phyloP scores from a whole-genome alignment of 2,329 filamentous ascomycete species.

The Penicillium sclerotigenum region DNA sequence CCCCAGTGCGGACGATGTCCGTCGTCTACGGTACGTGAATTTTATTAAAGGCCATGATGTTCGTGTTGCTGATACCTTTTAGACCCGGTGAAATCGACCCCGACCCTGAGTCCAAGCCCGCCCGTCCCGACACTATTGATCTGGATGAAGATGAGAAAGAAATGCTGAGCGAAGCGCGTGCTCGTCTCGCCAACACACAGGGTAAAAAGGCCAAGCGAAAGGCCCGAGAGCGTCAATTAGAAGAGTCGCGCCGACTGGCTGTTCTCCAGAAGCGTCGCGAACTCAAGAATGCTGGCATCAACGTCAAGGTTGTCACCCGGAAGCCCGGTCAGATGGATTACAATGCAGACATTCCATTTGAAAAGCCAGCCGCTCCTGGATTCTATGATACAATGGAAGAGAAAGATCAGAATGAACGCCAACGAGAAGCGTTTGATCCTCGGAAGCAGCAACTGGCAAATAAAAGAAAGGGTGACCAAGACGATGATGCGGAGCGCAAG shows the following conservation, averaged over 20 bases:
- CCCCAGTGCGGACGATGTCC: constrained; percentile 87
- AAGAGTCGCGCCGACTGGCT: constrained; percentile 86
- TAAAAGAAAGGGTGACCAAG: constrained; percentile 88
- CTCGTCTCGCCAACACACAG: constrained; percentile 93
- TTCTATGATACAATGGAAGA: constrained; percentile 95
- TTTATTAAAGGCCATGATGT: background rate
- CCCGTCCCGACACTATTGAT: constrained; percentile 93
- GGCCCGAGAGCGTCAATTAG: constrained; percentile 89
- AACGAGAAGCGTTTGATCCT: constrained; percentile 83
- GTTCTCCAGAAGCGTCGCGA: constrained; percentile 92
- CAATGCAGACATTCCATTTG: constrained; percentile 97
- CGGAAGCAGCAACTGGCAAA: constrained; percentile 85
- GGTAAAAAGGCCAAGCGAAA: constrained; percentile 99
- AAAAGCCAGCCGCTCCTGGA: constrained; percentile 81
- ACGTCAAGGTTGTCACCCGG: constrained; percentile 87
- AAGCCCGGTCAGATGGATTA: constrained; percentile 99
- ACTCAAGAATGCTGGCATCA: constrained; percentile 96
- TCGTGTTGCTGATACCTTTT: constrained; percentile 13
- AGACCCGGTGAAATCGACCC: constrained; percentile 88
- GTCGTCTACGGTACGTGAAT: constrained; percentile 61
- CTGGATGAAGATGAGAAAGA: constrained; percentile 99
- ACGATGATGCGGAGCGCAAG: constrained; percentile 77
- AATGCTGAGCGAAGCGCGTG: constrained; percentile 96
- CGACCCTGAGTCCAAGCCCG: constrained; percentile 95
- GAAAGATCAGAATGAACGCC: constrained; percentile 72